phyloP scores from a whole-genome alignment of 306 rosid species.

The Clitoria ternatea region DNA sequence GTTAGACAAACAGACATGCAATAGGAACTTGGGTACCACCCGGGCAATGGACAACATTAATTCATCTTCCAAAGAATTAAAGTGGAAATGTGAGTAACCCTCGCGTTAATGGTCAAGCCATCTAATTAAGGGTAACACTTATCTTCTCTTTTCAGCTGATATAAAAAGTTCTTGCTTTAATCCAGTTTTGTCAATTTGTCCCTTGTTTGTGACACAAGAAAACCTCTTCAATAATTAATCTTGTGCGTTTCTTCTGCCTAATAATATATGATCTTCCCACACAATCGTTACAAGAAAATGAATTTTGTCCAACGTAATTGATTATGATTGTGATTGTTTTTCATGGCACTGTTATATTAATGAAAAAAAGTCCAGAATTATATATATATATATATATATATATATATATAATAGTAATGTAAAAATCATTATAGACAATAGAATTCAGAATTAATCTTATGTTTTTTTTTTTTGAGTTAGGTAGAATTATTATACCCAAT shows the following conservation, averaged over 20 bases:
- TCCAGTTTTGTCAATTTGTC: background rate
- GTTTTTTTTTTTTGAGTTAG: too few relatives aligned
- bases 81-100: background rate
- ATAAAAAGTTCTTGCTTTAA: slow-evolving; percentile 2
- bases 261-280: background rate
- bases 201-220: background rate
- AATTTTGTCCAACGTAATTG: too few relatives aligned
- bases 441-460: too few relatives aligned
- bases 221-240: background rate
- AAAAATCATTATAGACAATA: too few relatives aligned
- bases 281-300: background rate
- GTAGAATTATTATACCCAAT: too few relatives aligned
- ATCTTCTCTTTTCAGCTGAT: background rate
- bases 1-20: background rate
- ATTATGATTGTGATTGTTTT: too few relatives aligned
- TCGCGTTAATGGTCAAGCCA: background rate
- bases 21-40: background rate
- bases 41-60: background rate
- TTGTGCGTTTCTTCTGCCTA: background rate
- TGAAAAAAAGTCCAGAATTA: too few relatives aligned
- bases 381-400: too few relatives aligned
- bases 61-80: background rate
- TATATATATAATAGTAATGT: too few relatives aligned
- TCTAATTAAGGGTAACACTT: background rate
- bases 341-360: too few relatives aligned